Evolutionary conservation across 768 basidiomycete species (phyloP).

Genomic region (Kockovaella imperatae): DNA sequence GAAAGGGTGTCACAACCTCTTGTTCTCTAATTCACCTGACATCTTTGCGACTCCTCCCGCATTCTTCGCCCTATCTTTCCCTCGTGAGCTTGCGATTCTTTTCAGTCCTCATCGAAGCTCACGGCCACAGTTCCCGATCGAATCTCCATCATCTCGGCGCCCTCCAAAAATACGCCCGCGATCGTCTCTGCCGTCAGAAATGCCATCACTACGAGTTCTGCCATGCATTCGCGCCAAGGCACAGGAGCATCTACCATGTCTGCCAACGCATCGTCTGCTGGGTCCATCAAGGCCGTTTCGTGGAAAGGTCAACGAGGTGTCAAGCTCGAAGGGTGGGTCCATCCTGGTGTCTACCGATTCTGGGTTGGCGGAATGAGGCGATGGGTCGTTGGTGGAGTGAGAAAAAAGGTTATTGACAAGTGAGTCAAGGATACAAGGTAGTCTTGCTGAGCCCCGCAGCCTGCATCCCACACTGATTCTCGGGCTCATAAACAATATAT

Average conservation of each 20-base stretch:
- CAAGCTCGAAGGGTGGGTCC: conserved; percentile 36
- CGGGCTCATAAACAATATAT: conserved; percentile 18
- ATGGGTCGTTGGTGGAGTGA: conserved; percentile 26
- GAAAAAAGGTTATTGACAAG: conserved; percentile 13
- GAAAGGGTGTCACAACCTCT: conserved; percentile 30
- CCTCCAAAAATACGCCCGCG: conserved; percentile 27
- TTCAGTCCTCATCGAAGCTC: neutral
- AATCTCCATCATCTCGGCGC: conserved; percentile 36
- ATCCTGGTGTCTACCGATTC: conserved; percentile 34
- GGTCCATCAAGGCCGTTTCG: neutral
- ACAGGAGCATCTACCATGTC: conserved; percentile 3
- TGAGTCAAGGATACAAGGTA: conserved; percentile 1
- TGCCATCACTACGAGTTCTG: conserved; percentile 17
- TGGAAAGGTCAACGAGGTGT: conserved; percentile 20
- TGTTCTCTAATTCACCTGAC: conserved; percentile 23
- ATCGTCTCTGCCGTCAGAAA: conserved; percentile 28
- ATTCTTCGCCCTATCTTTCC: conserved; percentile 34
- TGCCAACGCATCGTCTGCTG: neutral
- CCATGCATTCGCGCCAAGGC: neutral
- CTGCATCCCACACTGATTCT: conserved; percentile 25
- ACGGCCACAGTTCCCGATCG: conserved; percentile 27
- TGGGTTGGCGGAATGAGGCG: conserved; percentile 32
- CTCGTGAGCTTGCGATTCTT: conserved; percentile 15
- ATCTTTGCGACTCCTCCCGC: conserved; percentile 14
- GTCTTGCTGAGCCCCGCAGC: conserved; percentile 6